Evolutionary conservation across 2,329 filamentous ascomycete species (phyloP).

Genomic region (Verticillium alfalfae): DNA sequence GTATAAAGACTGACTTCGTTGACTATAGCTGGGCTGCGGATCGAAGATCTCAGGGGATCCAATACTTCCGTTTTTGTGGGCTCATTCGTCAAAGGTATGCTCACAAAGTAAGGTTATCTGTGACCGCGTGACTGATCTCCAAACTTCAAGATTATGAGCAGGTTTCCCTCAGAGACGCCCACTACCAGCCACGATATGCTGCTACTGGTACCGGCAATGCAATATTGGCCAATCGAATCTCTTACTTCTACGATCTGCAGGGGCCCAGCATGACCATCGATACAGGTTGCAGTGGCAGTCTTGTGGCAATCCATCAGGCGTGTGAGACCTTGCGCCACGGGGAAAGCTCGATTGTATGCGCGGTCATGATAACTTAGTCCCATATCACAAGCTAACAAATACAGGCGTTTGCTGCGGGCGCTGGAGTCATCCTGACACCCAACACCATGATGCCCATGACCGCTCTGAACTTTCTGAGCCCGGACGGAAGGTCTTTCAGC

Average conservation of each 20-base stretch:
- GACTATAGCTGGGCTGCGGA: constrained; percentile 33
- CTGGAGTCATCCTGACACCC: constrained; percentile 47
- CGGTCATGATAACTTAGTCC: not conserved
- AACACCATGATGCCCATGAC: constrained; percentile 53
- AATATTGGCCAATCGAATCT: constrained; percentile 50
- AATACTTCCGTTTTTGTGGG: constrained; percentile 44
- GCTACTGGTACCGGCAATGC: constrained; percentile 48
- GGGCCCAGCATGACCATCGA: constrained; percentile 54
- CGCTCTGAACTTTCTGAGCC: constrained; percentile 45
- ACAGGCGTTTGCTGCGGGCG: constrained; percentile 43
- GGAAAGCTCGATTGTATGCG: constrained; percentile 33
- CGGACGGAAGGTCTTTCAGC: constrained; percentile 44
- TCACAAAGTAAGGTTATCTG: constrained; percentile 1
- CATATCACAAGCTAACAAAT: constrained; percentile 8
- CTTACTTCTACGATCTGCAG: constrained; percentile 48
- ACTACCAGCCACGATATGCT: constrained; percentile 44
- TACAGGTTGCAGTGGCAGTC: constrained; percentile 52
- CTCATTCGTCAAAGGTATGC: constrained; percentile 42
- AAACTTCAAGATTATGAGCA: constrained; percentile 39
- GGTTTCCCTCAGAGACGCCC: constrained; percentile 41
- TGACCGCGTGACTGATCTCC: not conserved
- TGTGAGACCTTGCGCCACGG: constrained; percentile 40
- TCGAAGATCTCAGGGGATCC: constrained; percentile 35
- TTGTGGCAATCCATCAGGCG: constrained; percentile 49
- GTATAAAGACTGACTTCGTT: not conserved